Base-by-base conservation (phyloP, 768 basidiomycete species). In the Amanita molliuscula region DNA sequence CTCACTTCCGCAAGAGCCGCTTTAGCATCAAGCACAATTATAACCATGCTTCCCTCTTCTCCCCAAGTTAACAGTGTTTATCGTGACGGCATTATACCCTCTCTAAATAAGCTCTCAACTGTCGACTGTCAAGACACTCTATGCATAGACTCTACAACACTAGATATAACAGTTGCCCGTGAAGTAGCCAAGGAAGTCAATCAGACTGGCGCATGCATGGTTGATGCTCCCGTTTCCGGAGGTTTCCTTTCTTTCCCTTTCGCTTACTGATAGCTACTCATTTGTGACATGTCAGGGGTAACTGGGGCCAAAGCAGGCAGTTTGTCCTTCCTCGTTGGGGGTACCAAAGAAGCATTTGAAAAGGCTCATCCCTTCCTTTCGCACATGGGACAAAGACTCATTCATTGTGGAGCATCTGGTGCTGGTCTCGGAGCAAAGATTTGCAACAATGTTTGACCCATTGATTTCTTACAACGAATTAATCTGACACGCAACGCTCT, bases 221-320 rank as follows among this genome's bases (percentile, higher is more conserved):
- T 96, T 18, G 94, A 97, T 61, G 92, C 94, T 4, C 94, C 94
- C 2, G 93, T 97, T 1, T 93, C 90, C 43, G 94, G 94, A 50
- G 93, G 90, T 86, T 61, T 48, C 79, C 65, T 35, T 29, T 48
- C 15, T 20, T 31, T 25, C 18, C 35, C 50, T n/a, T 50, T 51
- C 7, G 3, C 25, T 18, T 25, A 44, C 25, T 40, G 26, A 29
- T 33, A 37, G 49, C 21, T 16, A 45, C 47, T 44, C 50, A 48
- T 34, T 1, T 28, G 26, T 28, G 6, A 25, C 23, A 41, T 38
- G n/a, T 6, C 54, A 89, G 86, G 91, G 29, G 88, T 91, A 8
- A 71, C 84, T 11, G 94, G 91, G 26, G 94, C 94, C 8, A 82
- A 82, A 61, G 88, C 87, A 13, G 93, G 81, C 21, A 88, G 88